phyloP scores from a whole-genome alignment of 768 basidiomycete genomes.

The Cyclocybe aegerita region DNA sequence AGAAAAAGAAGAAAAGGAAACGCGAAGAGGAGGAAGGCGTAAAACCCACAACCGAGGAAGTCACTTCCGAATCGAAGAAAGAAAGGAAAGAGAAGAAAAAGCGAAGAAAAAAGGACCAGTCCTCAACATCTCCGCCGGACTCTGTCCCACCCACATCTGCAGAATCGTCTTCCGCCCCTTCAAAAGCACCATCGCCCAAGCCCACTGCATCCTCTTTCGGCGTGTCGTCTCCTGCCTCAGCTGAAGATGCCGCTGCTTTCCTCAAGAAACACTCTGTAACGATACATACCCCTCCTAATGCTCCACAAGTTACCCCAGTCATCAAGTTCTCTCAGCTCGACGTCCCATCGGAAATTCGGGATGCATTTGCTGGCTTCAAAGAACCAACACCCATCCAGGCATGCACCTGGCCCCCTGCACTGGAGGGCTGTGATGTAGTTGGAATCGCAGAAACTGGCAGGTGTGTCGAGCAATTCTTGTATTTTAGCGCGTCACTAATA shows the following conservation, averaged over 20 bases:
- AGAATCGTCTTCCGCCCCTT: conserved; percentile 15
- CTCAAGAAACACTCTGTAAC: conserved; percentile 72
- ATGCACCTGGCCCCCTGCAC: conserved; percentile 89
- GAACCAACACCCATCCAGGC: conserved; percentile 95
- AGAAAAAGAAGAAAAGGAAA: conserved; percentile 41
- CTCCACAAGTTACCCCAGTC: conserved; percentile 57
- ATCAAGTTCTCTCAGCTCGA: conserved; percentile 72
- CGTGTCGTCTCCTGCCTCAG: conserved; percentile 14
- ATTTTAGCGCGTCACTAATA: background rate
- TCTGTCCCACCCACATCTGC: conserved; percentile 15
- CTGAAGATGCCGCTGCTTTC: conserved; percentile 57
- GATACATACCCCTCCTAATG: conserved; percentile 53
- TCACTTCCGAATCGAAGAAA: conserved; percentile 21
- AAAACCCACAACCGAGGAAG: conserved; percentile 5
- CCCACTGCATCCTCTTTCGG: conserved; percentile 13
- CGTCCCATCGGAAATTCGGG: conserved; percentile 60
- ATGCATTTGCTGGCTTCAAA: conserved; percentile 69
- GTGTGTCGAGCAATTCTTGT: conserved; percentile 28
- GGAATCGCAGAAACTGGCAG: conserved; percentile 97
- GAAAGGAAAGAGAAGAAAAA: conserved; percentile 47
- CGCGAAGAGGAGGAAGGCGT: conserved; percentile 34
- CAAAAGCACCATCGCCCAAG: conserved; percentile 18
- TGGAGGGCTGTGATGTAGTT: conserved; percentile 83
- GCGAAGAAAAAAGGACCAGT: conserved; percentile 31
- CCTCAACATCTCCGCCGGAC: conserved; percentile 16